A percentile compares a stretch with the other conserved stretches of the same genome.
Conservation (phyloP, 148 eudicot species). For the Euryodendron excelsum region DNA sequence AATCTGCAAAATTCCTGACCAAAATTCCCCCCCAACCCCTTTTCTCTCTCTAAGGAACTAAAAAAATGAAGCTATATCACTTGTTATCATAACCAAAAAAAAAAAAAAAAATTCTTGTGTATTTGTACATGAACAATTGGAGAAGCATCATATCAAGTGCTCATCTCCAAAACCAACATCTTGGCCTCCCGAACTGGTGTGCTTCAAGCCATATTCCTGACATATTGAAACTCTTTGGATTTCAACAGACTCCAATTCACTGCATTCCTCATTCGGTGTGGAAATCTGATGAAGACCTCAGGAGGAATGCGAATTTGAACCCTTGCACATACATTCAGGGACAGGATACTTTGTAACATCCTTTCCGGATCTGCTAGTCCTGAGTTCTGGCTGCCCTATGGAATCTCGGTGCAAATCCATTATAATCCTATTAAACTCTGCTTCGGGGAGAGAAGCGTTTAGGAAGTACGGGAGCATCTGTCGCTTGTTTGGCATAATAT, state of each 20-base stretch:
- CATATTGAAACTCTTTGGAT: not conserved
- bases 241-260: not conserved
- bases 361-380: slow-evolving; percentile 71
- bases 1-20: not conserved
- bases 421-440: slow-evolving; percentile 63
- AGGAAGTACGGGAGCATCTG: slow-evolving; percentile 80
- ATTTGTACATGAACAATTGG: not conserved
- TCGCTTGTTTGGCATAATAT: slow-evolving; percentile 89
- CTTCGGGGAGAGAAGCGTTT: slow-evolving; percentile 68
- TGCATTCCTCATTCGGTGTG: too few relatives aligned
- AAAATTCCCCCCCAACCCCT: not conserved
- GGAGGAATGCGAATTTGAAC: slow-evolving; percentile 16
- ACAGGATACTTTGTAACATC: slow-evolving; percentile 94
- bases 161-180: not conserved
- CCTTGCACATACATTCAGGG: slow-evolving; percentile 90
- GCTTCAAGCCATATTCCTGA: not conserved
- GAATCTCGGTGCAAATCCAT: slow-evolving; percentile 75
- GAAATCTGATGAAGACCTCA: not conserved
- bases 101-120: not conserved
- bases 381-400: slow-evolving; percentile 81
- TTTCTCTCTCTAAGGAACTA: not conserved
- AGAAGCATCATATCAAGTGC: not conserved
- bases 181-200: not conserved
- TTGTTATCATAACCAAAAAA: not conserved
- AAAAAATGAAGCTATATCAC: not conserved